Evolutionary conservation across 1,139 yeast genomes (phyloP).

Genomic region (Candida pseudoviswanathii): DNA sequence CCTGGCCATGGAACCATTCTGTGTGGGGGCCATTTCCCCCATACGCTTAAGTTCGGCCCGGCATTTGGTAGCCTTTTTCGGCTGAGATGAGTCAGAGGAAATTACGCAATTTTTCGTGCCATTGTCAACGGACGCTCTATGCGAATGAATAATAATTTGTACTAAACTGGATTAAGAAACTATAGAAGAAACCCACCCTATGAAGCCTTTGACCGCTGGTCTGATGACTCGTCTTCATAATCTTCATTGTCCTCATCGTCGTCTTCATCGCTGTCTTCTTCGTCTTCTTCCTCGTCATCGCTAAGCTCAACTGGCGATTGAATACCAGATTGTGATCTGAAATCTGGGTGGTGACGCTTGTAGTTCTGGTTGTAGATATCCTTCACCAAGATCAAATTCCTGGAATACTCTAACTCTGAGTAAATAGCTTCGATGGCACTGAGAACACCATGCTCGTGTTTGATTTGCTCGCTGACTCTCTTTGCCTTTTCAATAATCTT

Average conservation of each 20-base stretch:
- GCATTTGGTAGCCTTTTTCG: background rate
- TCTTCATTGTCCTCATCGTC: slow-evolving; percentile 15
- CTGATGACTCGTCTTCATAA: background rate
- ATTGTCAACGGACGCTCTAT: background rate
- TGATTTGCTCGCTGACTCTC: slow-evolving; percentile 60
- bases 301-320: slow-evolving; percentile 30
- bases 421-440: slow-evolving; percentile 78
- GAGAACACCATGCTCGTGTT: slow-evolving; percentile 75
- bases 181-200: no score
- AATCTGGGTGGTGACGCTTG: slow-evolving; percentile 23
- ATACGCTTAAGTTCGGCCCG: background rate
- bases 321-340: slow-evolving; percentile 22
- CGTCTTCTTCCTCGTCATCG: slow-evolving; percentile 15
- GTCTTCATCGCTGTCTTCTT: slow-evolving; percentile 17
- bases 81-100: slow-evolving; percentile 4
- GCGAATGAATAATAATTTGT: background rate
- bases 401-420: slow-evolving; percentile 77
- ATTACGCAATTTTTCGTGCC: slow-evolving; percentile 8
- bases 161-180: no score
- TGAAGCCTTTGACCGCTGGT: background rate
- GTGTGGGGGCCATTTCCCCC: background rate
- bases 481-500: slow-evolving; percentile 69
- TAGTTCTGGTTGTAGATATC: slow-evolving; percentile 28
- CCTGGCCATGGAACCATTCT: no score
- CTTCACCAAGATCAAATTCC: slow-evolving; percentile 36